These are phyloP conservation scores for Scheffersomyces titani DNA, from an alignment of 1,139 yeast genomes.

Conservation along the genomic window DNA sequence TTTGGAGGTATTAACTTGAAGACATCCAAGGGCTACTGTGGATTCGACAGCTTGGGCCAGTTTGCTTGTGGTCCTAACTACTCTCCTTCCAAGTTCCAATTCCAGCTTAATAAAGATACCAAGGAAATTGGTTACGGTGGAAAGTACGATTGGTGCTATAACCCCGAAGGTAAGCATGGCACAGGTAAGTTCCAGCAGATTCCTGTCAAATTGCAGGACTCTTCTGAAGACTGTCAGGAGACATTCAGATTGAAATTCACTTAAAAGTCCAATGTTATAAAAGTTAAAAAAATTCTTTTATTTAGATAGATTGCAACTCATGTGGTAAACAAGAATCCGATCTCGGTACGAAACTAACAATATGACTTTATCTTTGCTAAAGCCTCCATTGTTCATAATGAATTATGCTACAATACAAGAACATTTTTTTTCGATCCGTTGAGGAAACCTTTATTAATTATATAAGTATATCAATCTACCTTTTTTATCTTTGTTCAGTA, in stretches of 20 bases:
- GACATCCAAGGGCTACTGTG: conserved; percentile 76
- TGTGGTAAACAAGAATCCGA: not conserved
- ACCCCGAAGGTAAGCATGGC: conserved; percentile 37
- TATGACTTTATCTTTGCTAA: not conserved
- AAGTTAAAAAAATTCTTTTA: not conserved
- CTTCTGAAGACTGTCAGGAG: conserved; percentile 30
- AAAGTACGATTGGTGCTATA: conserved; percentile 58
- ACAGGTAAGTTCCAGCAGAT: conserved; percentile 57
- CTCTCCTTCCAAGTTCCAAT: conserved; percentile 48
- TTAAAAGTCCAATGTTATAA: conserved; percentile 2
- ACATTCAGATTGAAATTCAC: conserved; percentile 38
- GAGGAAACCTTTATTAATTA: conserved; percentile 38
- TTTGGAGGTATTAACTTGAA: conserved; percentile 72
- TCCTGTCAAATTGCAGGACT: conserved; percentile 51
- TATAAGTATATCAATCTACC: conserved; percentile 21
- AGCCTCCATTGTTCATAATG: not conserved
- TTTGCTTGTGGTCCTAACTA: conserved; percentile 34
- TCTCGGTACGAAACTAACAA: not conserved
- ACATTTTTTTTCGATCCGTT: conserved; percentile 31
- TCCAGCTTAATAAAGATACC: conserved; percentile 48
- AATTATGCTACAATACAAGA: not conserved
- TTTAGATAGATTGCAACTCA: not conserved
- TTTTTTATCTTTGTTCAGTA: conserved; percentile 14
- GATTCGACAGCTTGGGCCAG: conserved; percentile 38
- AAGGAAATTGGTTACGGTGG: conserved; percentile 66